These are phyloP conservation scores for Geosiphon pyriformis DNA, from an alignment of 192 early-diverging fungal species.

Conservation along the genomic window DNA sequence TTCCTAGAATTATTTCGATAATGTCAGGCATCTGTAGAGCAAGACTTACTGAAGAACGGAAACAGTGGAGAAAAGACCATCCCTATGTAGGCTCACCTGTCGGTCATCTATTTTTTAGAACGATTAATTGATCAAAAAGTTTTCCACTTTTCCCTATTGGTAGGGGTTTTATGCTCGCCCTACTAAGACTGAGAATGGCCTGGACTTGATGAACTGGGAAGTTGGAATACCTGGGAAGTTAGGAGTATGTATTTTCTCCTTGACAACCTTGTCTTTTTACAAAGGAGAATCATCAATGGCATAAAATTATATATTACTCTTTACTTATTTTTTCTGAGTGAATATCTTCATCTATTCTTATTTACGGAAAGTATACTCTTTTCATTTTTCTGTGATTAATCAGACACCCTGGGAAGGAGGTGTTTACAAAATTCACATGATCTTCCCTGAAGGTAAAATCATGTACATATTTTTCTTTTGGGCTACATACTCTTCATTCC, in stretches of 20 bases:
- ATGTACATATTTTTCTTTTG: no score
- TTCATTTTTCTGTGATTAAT: conserved; percentile 11
- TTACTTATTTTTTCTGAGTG: neutral
- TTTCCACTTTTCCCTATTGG: conserved; percentile 1
- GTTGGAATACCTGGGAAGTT: conserved; percentile 52
- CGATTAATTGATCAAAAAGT: neutral
- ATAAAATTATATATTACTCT: no score
- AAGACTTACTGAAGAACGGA: conserved; percentile 88
- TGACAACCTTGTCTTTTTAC: no score
- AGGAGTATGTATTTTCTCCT: conserved; percentile 31
- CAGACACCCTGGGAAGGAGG: conserved; percentile 87
- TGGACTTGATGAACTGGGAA: conserved; percentile 84
- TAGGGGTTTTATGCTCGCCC: conserved; percentile 92
- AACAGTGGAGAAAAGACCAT: conserved; percentile 97
- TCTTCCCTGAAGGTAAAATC: conserved; percentile 74
- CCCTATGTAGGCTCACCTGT: conserved; percentile 62
- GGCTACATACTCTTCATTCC: neutral
- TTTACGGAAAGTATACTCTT: neutral
- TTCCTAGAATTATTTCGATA: neutral
- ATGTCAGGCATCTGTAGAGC: conserved; percentile 70
- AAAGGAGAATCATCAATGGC: no score
- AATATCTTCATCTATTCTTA: neutral
- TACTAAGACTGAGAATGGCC: conserved; percentile 70
- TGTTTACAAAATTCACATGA: conserved; percentile 74
- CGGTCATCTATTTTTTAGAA: no score